A percentile compares a stretch with the other conserved stretches of the same genome.
Conservation (phyloP, 768 basidiomycete species). For the Phylloporus sp. region DNA sequence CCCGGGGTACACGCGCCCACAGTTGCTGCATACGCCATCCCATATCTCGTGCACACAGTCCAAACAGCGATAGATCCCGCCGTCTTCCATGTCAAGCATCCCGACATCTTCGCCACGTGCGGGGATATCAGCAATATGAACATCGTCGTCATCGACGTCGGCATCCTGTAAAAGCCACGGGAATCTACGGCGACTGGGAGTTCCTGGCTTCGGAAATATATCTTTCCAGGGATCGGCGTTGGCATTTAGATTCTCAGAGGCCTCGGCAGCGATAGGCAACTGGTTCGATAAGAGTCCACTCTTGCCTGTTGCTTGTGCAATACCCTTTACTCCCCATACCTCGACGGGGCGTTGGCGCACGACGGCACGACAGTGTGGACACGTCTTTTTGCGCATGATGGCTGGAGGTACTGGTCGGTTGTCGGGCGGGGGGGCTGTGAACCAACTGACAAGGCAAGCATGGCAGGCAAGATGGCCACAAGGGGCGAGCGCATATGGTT, state of each 20-base stretch:
- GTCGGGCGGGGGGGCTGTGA: slow-evolving; percentile 42
- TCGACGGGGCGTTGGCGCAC: slow-evolving; percentile 43
- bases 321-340: slow-evolving; percentile 45
- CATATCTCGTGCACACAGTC: slow-evolving; percentile 78
- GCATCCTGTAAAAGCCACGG: slow-evolving; percentile 24
- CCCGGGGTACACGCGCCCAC: slow-evolving; percentile 55
- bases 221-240: slow-evolving; percentile 60
- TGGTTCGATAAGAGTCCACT: slow-evolving; percentile 43
- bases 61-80: slow-evolving; percentile 68
- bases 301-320: slow-evolving; percentile 42
- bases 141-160: slow-evolving; percentile 18
- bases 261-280: slow-evolving; percentile 25
- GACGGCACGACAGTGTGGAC: slow-evolving; percentile 42
- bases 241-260: slow-evolving; percentile 20
- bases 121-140: slow-evolving; percentile 7
- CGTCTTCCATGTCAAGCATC: slow-evolving; percentile 69
- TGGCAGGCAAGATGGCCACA: slow-evolving; percentile 75
- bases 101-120: slow-evolving; percentile 43
- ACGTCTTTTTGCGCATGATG: slow-evolving; percentile 37
- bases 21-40: slow-evolving; percentile 59
- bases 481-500: slow-evolving; percentile 68
- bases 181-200: slow-evolving; percentile 6
- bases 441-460: slow-evolving; percentile 71
- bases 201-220: slow-evolving; percentile 42
- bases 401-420: slow-evolving; percentile 22